phyloP scores from a whole-genome alignment of 2,329 filamentous ascomycete species.

The Apiospora rasikravindrae region DNA sequence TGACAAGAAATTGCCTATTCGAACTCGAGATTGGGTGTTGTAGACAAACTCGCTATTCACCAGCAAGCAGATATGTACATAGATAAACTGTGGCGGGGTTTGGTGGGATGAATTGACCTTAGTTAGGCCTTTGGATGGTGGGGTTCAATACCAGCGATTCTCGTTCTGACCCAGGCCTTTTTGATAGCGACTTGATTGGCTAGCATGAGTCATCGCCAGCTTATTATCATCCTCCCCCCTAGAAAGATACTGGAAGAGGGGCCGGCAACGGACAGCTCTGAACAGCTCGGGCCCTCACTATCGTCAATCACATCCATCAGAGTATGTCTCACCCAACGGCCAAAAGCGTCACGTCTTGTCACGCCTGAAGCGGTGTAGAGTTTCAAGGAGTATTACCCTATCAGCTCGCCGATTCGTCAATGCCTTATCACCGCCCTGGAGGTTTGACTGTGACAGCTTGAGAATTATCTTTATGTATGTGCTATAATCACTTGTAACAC shows the following conservation, averaged over 20 bases:
- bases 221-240: background rate
- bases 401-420: background rate
- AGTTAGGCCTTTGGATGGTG: slow-evolving; percentile 6
- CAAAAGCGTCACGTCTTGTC: background rate
- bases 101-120: slow-evolving; percentile 10
- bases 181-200: slow-evolving; percentile 22
- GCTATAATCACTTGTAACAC: too few species aligned
- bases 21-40: background rate
- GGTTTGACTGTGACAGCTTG: background rate
- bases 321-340: slow-evolving; percentile 3
- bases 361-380: background rate
- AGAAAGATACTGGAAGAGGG: background rate
- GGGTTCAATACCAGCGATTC: background rate
- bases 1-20: background rate
- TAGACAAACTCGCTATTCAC: background rate
- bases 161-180: background rate
- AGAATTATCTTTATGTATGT: too few species aligned
- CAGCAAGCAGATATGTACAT: background rate
- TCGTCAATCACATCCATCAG: background rate
- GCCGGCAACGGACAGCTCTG: slow-evolving; percentile 3
- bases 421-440: background rate
- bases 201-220: slow-evolving; percentile 20
- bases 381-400: background rate
- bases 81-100: slow-evolving; percentile 5
- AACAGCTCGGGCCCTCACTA: background rate